Base-by-base conservation (phyloP, 2,329 filamentous ascomycete species). In the Epichloe aotearoae region DNA sequence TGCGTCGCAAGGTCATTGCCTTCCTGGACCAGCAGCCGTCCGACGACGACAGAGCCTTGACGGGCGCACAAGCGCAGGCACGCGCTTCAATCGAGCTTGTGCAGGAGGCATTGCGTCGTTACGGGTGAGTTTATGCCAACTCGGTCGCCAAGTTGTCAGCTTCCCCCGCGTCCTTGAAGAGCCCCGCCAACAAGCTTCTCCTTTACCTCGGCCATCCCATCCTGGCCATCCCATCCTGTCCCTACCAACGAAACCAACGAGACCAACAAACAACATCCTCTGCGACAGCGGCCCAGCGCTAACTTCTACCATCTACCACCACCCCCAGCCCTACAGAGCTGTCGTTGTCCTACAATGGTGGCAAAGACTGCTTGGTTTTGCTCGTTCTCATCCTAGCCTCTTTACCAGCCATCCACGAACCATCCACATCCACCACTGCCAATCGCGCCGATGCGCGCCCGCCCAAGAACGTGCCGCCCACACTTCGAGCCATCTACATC, bases 301-400 rank as follows among this genome's bases (percentile, higher is more conserved):
- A 46, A 37, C 34, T 17, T 40, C 2, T 40, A 8, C 43, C 34
- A 33, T 40, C 2, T 40, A 8, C 43, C 4, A 23, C 20, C 20
- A 3, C 8, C 6, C 40, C 43, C 43, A 93, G 87, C 52, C 77
- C 85, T 55, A 76, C 84, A 52, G 78, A 94, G 63, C 76, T 97
- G 54, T 88, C 90, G 5, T 75, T 97, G 56, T 95, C 91, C 51
- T 98, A 96, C 70, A 98, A 98, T 61, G 93, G 93, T 63, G 93
- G 93, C 54, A 98, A 98, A 68, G 93, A 97, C 74, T 97, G 91
- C 62, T 84, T 97, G 17, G 90, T 97, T 49, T 81, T 97, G 17
- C 76, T 97, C 6, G 78, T 96, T 61, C 74, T 97, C 56, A 88
- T 95, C 62, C 82, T 97, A 57, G 83, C 84, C 54, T 75, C 72